These are phyloP conservation scores for Helotiales sp. DNA, from an alignment of 2,329 filamentous ascomycete genomes.

Conservation along the genomic window DNA sequence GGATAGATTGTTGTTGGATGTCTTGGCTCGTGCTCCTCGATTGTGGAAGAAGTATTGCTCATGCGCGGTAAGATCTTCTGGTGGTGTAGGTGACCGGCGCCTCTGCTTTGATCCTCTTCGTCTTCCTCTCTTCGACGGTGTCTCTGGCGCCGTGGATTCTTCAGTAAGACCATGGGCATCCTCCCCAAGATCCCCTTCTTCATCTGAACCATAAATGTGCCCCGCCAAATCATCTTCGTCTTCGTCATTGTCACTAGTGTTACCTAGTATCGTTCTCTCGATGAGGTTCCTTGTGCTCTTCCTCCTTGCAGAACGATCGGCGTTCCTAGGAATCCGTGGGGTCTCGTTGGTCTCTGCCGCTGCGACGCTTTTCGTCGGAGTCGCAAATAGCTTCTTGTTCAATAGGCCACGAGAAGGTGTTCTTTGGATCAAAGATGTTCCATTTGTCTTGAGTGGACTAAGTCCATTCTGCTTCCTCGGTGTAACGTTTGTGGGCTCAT, in stretches of 20 bases:
- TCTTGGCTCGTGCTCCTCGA: slow-evolving; percentile 75
- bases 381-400: slow-evolving; percentile 31
- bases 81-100: slow-evolving; percentile 62
- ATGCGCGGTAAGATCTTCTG: slow-evolving; percentile 78
- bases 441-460: not conserved
- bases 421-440: not conserved
- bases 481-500: not conserved
- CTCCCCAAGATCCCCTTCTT: slow-evolving; percentile 32
- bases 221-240: slow-evolving; percentile 68
- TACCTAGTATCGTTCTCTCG: slow-evolving; percentile 65
- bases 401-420: slow-evolving; percentile 10
- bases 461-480: not conserved
- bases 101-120: slow-evolving; percentile 47
- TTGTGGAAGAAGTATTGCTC: slow-evolving; percentile 96
- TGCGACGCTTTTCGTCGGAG: slow-evolving; percentile 27
- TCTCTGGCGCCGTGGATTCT: slow-evolving; percentile 38
- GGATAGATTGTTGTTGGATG: slow-evolving; percentile 81
- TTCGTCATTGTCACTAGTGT: slow-evolving; percentile 68
- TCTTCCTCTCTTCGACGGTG: slow-evolving; percentile 52
- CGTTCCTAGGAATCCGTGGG: slow-evolving; percentile 39
- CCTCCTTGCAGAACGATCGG: slow-evolving; percentile 80
- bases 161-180: slow-evolving; percentile 36
- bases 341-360: slow-evolving; percentile 21
- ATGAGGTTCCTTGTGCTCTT: slow-evolving; percentile 81
- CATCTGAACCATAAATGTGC: slow-evolving; percentile 60